Evolutionary conservation across 2,329 filamentous ascomycete species (phyloP).

Genomic region (Graphium sp.): DNA sequence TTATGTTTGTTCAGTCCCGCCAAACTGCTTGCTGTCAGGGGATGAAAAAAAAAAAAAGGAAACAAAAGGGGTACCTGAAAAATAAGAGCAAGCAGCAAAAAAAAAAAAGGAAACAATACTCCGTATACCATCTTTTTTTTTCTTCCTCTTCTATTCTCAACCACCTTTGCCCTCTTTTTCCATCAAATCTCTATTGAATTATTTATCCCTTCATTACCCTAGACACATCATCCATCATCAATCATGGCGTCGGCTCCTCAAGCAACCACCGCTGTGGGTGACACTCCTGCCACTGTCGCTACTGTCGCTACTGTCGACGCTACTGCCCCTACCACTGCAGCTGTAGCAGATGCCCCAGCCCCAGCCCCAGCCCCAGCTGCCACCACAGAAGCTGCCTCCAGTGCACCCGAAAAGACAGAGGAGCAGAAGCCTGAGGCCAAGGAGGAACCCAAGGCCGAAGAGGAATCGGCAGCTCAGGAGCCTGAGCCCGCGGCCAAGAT

Average conservation of each 20-base stretch:
- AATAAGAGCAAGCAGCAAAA: not conserved
- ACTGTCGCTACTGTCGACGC: constrained; percentile 8
- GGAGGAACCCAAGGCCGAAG: constrained; percentile 4
- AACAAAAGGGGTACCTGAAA: not conserved
- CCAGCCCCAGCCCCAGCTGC: constrained; percentile 6
- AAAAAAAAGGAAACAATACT: constrained; percentile 1
- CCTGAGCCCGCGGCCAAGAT: constrained; percentile 7
- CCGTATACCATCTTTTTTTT: not conserved
- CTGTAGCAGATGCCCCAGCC: constrained; percentile 3
- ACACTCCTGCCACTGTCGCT: constrained; percentile 4
- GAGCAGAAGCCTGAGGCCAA: constrained; percentile 8
- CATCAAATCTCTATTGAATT: not conserved
- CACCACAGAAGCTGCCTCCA: constrained; percentile 10
- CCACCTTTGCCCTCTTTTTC: not conserved
- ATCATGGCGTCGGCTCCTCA: not conserved
- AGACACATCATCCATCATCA: not conserved
- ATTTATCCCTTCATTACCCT: not conserved
- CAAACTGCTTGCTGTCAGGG: no score
- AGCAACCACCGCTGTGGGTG: constrained; percentile 1
- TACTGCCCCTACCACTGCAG: constrained; percentile 3
- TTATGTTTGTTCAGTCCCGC: no score
- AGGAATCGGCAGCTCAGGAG: not conserved
- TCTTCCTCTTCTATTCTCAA: not conserved
- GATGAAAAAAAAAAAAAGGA: no score
- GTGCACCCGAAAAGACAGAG: constrained; percentile 15